Evolutionary conservation across 2,329 filamentous ascomycete species (phyloP), one percentile per base, ranked within the genome.

Genomic region (Fusarium tjaetaba): DNA sequence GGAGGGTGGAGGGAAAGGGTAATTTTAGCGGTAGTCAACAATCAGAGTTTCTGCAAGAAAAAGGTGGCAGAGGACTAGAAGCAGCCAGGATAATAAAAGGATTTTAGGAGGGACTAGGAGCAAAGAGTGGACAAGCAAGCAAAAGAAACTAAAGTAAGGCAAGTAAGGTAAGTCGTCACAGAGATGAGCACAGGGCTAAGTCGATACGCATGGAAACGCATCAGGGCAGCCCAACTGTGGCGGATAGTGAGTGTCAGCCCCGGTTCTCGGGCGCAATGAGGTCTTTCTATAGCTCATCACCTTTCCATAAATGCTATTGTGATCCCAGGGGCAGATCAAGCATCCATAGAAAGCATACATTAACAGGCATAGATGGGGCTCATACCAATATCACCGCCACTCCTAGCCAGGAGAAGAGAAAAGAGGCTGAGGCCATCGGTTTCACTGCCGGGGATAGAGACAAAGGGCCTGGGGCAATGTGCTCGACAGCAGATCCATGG

Each of bases 221-320:
- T 57, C 46, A 74, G 59, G 65, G 63, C 72, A 74, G 63, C 63
- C 67, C 51, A 43, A 52, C 41, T 52, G 59, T 72, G 59, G 61
- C 51, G 69, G 59, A 57, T 61, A 72, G 28, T 68, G 48, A 72
- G 36, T 68, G 51, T 61, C 56, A 70, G 70, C 57, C 69, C 69
- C 69, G 43, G 63, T 58, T 64, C 51, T 68, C 39, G 67, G 67
- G 71, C 61, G 46, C 58, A 61, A 59, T 52, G 62, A 73, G 72
- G 42, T 60, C 67, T 74, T 74, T 74, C 66, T 68, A 73, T 74
- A 73, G 71, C 67, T 72, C 60, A 68, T 65, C 28, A 38, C 51
- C 51, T 46, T 52, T 53, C 41, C 16, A 51, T 51, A 32, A 32
- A 52, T 62, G 28, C 26, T 28, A 64, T 58, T 45, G 32, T 62